Base-by-base conservation (phyloP, 1,284 basidiomycete species). In the Trichosporon asahii region DNA sequence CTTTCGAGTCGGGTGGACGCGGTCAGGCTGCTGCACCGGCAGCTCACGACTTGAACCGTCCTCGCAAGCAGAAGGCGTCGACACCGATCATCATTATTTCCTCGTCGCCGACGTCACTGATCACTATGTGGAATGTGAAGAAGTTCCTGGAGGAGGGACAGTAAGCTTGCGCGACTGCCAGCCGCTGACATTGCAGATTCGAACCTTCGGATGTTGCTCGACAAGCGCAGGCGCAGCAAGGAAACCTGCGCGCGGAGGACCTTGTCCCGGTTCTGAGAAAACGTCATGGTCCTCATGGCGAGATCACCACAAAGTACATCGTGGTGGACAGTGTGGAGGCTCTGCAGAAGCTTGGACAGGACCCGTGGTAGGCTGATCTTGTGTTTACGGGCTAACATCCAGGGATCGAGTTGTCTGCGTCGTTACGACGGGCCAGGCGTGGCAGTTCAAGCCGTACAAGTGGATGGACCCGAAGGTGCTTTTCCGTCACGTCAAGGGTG, bases 101-200 rank as follows among this genome's bases (percentile, higher is more conserved):
- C 0, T 97, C 94, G 0, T 95, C 93, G 0, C 95, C 95, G 0
- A 98, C 95, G 0, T 90, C 95, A 8, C 88, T 99, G 67, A 90
- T 99, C 78, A 98, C 94, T 4, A 97, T 99, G 94, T 91, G 95
- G 88, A 99, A 99, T 81, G 94, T 98, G 71, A 93, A 93, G 81
- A 88, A 88, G 61, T 96, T 98, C 82, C 84, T 99, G 18, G 93
- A 98, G 84, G 92, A 98, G 77, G 89, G 94, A 1, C 85, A 89
- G 88, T 95, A 85, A 77, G 90, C 84, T 71, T 74, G 12, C 44
- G 25, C 37, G 66, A 23, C 21, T 25, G 53, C 6, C 9, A 2
- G 9, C 4, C 11, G 25, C 72, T 73, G 27, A 73, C 68, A 2
- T 8, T 14, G n/a, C 73, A 92, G 90, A 11, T 95, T 95, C 77